Conservation (phyloP, 768 basidiomycete species). For the Pisolithus sp. region DNA sequence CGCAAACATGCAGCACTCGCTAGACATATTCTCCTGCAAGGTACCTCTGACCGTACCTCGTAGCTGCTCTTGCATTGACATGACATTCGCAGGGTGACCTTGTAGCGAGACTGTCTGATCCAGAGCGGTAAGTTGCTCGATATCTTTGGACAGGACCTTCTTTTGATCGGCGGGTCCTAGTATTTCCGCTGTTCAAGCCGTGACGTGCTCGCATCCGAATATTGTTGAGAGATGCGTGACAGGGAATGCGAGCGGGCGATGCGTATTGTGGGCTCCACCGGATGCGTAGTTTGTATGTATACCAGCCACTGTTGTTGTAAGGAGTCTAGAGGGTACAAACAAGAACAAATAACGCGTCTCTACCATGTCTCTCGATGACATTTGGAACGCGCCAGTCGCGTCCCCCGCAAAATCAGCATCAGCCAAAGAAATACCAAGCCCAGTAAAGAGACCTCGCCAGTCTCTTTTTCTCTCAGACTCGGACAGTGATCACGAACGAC, state of each 20-base stretch:
- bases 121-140: constrained; percentile 36
- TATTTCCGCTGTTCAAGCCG: constrained; percentile 81
- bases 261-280: constrained; percentile 68
- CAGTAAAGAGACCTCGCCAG: constrained; percentile 29
- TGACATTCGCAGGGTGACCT: constrained; percentile 52
- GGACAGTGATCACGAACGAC: constrained; percentile 34
- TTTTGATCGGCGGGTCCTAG: constrained; percentile 29
- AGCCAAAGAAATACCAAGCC: constrained; percentile 10
- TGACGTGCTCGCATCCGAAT: constrained; percentile 80
- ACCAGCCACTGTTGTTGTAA: not conserved
- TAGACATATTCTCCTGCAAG: constrained; percentile 71
- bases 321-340: constrained; percentile 10
- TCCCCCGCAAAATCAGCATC: constrained; percentile 16
- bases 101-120: constrained; percentile 56
- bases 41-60: constrained; percentile 25
- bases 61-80: not conserved
- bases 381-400: constrained; percentile 52
- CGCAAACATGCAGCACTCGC: constrained; percentile 71
- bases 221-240: constrained; percentile 68
- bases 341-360: constrained; percentile 23
- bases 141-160: not conserved
- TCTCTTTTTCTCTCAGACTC: constrained; percentile 57
- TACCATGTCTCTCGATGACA: constrained; percentile 43
- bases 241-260: constrained; percentile 75
- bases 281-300: constrained; percentile 9